These are phyloP conservation scores for Baeospora myosura DNA, from an alignment of 1,284 basidiomycete species.

Conservation along the genomic window DNA sequence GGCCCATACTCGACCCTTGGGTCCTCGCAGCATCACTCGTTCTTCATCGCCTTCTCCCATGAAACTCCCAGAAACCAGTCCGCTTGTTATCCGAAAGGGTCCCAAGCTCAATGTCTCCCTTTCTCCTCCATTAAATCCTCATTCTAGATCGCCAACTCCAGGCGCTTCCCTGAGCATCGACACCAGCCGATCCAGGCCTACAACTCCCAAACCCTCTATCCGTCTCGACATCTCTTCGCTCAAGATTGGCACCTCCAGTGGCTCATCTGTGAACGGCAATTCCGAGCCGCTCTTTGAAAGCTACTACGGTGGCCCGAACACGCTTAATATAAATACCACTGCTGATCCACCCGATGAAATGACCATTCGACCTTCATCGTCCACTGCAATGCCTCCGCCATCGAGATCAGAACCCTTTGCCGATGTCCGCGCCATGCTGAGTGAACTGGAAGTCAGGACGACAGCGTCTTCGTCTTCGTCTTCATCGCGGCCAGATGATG, in stretches of 20 bases:
- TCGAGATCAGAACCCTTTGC: constrained; percentile 27
- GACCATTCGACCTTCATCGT: constrained; percentile 46
- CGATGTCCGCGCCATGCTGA: constrained; percentile 34
- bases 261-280: constrained; percentile 17
- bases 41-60: constrained; percentile 36
- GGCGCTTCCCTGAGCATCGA: constrained; percentile 24
- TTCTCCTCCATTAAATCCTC: constrained; percentile 19
- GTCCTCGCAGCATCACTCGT: constrained; percentile 45
- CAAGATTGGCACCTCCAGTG: constrained; percentile 20
- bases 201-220: constrained; percentile 24
- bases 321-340: constrained; percentile 15
- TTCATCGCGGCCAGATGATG: constrained; percentile 15
- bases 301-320: constrained; percentile 31
- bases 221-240: constrained; percentile 7
- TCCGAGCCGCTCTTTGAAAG: constrained; percentile 21
- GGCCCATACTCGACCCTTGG: constrained; percentile 36
- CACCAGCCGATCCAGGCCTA: constrained; percentile 22
- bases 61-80: constrained; percentile 19
- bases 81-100: constrained; percentile 27
- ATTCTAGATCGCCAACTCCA: constrained; percentile 13
- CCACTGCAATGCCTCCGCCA: constrained; percentile 24
- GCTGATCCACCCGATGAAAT: constrained; percentile 39
- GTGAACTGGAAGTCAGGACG: constrained; percentile 20
- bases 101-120: constrained; percentile 21
- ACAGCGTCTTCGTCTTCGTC: constrained; percentile 4